Percentiles rank a stretch among this genome's conserved stretches.
phyloP scores from a whole-genome alignment of 495 filamentous ascomycete genomes.

The Mycothermus thermophilus region DNA sequence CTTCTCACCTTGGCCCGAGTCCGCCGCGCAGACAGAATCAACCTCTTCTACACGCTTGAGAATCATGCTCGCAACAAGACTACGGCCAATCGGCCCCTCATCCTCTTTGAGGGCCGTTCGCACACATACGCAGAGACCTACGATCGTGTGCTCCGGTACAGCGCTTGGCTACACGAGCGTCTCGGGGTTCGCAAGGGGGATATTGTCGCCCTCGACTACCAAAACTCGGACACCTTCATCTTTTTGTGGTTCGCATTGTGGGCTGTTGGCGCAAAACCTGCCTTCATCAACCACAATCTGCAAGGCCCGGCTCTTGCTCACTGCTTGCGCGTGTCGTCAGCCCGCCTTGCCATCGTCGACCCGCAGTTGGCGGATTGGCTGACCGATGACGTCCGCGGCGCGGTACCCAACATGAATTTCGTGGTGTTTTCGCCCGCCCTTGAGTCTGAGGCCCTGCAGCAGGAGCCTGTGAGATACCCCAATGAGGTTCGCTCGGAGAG shows the following conservation, averaged over 20 bases:
- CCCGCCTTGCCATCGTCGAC: conserved; percentile 71
- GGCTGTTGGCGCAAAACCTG: conserved; percentile 27
- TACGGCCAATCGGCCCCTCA: conserved; percentile 42
- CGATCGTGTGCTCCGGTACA: conserved; percentile 57
- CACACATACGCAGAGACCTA: conserved; percentile 74
- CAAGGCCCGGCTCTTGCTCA: conserved; percentile 29
- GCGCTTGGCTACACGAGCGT: conserved; percentile 59
- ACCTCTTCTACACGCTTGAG: conserved; percentile 72
- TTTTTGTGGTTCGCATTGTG: conserved; percentile 33
- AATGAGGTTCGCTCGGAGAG: conserved; percentile 43
- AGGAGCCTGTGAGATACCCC: conserved; percentile 41
- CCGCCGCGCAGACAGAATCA: conserved; percentile 46
- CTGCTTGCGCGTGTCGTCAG: conserved; percentile 64
- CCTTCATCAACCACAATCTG: conserved; percentile 44
- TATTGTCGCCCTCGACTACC: conserved; percentile 74
- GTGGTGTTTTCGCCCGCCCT: conserved; percentile 44
- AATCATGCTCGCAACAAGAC: conserved; percentile 41
- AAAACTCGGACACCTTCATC: conserved; percentile 74
- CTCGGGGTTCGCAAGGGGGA: conserved; percentile 55
- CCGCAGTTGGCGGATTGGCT: conserved; percentile 44
- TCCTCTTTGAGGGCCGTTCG: conserved; percentile 58
- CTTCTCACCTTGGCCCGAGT: conserved; percentile 26
- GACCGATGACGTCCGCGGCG: conserved; percentile 26
- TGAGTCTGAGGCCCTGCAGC: conserved; percentile 41
- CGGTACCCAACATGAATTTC: conserved; percentile 37